Conservation (phyloP, 352 stramenopile genomes). For the Phytophthora constricta region DNA sequence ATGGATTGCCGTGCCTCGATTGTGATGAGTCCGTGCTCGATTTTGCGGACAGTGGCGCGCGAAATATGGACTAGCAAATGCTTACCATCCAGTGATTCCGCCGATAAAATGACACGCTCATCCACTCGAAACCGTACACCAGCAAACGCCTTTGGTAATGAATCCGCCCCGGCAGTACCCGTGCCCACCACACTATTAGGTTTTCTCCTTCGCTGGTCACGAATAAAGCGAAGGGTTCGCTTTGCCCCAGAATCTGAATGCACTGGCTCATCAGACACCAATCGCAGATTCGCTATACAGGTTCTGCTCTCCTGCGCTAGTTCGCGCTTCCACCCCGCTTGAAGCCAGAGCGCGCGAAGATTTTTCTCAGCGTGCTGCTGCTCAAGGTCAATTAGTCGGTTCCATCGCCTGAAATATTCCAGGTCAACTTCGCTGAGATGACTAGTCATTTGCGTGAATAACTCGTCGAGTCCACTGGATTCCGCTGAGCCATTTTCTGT, state of each 20-base stretch:
- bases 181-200: background rate
- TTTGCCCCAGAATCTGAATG: constrained; percentile 40
- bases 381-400: constrained; percentile 73
- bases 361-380: constrained; percentile 77
- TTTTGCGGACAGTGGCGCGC: constrained; percentile 49
- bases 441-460: constrained; percentile 63
- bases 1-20: constrained; percentile 69
- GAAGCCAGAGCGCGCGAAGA: constrained; percentile 71
- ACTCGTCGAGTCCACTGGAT: constrained; percentile 72
- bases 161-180: background rate
- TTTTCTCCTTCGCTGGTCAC: constrained; percentile 45
- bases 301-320: constrained; percentile 51
- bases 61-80: constrained; percentile 71
- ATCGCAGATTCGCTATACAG: constrained; percentile 60
- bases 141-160: constrained; percentile 49
- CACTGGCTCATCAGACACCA: constrained; percentile 53
- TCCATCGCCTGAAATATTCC: constrained; percentile 81
- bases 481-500: constrained; percentile 73
- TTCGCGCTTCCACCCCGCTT: constrained; percentile 67
- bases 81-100: constrained; percentile 71
- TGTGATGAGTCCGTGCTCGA: constrained; percentile 55
- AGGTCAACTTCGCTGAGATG: constrained; percentile 65
- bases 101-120: constrained; percentile 78
- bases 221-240: constrained; percentile 56
- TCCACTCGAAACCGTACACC: constrained; percentile 69